A percentile compares a stretch with the other conserved stretches of the same genome.
These are phyloP conservation scores for Terfezia boudieri DNA, from an alignment of 495 filamentous ascomycete genomes.

Conservation along the genomic window DNA sequence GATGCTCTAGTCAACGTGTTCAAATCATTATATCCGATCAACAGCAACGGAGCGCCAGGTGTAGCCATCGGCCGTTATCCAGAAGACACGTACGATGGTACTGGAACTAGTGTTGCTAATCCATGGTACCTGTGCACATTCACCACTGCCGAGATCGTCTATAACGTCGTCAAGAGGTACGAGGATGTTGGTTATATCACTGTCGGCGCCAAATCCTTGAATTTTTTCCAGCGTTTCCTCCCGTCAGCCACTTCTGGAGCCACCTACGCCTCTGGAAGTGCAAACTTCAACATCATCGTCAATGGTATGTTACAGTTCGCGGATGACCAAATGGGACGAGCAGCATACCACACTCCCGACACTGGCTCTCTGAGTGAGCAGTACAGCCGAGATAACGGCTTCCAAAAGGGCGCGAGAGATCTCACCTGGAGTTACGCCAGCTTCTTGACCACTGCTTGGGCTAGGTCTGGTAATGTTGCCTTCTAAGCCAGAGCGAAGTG, in stretches of 20 bases:
- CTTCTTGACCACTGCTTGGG: too few relatives aligned
- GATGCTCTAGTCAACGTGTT: conserved; percentile 42
- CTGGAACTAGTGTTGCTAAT: conserved; percentile 19
- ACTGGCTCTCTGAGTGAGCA: conserved; percentile 39
- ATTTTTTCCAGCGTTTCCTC: too few relatives aligned
- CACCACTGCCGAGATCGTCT: conserved; percentile 24
- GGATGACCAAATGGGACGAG: conserved; percentile 20
- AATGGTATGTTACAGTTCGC: conserved; percentile 19
- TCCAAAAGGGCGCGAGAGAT: conserved; percentile 9
- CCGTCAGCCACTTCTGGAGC: conserved; percentile 22
- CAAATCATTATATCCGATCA: conserved; percentile 33
- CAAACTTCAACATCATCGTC: conserved; percentile 27
- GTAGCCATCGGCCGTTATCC: conserved; percentile 46
- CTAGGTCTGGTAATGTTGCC: too few relatives aligned
- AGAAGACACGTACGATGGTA: conserved; percentile 38
- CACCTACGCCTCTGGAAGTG: conserved; percentile 24
- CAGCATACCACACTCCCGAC: conserved; percentile 21
- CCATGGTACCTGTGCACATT: conserved; percentile 36
- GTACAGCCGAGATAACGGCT: conserved; percentile 23
- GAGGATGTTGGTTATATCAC: too few relatives aligned
- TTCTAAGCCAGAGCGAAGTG: too few relatives aligned
- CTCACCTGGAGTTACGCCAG: too few relatives aligned
- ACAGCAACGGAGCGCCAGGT: conserved; percentile 30
- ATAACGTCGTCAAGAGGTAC: neutral
- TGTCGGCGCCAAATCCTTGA: too few relatives aligned